A percentile compares a stretch with the other conserved stretches of the same genome.
Evolutionary conservation across 768 basidiomycete species (phyloP).

Genomic region (Russula olivacea): DNA sequence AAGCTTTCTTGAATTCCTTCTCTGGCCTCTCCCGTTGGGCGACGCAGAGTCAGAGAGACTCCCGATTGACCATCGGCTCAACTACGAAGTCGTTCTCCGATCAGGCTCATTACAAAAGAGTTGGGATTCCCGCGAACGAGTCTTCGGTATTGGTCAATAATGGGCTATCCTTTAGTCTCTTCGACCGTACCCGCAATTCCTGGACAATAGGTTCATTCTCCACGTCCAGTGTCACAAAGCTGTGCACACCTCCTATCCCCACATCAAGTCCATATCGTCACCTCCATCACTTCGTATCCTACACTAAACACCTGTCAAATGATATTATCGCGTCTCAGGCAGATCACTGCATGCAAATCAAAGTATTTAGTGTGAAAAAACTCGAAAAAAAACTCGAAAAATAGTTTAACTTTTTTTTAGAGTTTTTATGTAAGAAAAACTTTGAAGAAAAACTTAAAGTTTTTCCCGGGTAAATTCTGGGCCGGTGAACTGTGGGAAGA

Average conservation of each 20-base stretch:
- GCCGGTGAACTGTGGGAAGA: too few species aligned
- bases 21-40: conserved; percentile 5
- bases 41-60: background rate
- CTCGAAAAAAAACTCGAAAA: too few species aligned
- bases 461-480: too few species aligned
- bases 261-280: background rate
- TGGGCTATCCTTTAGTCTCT: background rate
- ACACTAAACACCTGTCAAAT: conserved; percentile 35
- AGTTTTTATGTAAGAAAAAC: too few species aligned
- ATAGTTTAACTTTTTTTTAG: too few species aligned
- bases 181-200: background rate
- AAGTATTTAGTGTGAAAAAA: too few species aligned
- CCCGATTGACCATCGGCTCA: conserved; percentile 3
- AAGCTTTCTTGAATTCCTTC: background rate
- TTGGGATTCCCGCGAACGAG: conserved; percentile 4
- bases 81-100: conserved; percentile 5
- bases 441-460: too few species aligned
- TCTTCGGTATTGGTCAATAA: background rate
- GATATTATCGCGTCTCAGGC: conserved; percentile 38
- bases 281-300: background rate
- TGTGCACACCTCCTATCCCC: background rate
- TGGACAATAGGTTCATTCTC: background rate
- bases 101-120: background rate
- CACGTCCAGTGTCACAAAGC: background rate
- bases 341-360: too few species aligned